Percentiles rank a stretch among this genome's conserved stretches.
Evolutionary conservation across 768 basidiomycete species (phyloP).

Genomic region (Leccinum olivaceopallidum): DNA sequence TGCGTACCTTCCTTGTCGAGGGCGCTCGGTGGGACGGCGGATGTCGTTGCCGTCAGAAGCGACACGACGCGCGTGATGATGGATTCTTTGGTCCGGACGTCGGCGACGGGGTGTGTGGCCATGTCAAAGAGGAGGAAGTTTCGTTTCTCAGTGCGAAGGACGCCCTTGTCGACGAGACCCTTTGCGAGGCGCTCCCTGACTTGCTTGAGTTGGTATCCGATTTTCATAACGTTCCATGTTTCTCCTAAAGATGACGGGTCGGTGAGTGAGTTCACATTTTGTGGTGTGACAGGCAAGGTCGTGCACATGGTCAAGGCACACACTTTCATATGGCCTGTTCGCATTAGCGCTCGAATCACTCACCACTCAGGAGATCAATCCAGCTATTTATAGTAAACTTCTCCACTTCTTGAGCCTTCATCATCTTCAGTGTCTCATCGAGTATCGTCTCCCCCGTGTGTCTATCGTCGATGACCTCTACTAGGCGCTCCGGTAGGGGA

Average conservation of each 20-base stretch:
- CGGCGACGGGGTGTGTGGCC: conserved; percentile 98
- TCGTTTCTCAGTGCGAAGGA: conserved; percentile 97
- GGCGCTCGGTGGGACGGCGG: conserved; percentile 73
- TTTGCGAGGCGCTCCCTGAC: conserved; percentile 98
- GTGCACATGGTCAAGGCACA: not conserved
- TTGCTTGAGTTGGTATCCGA: conserved; percentile 98
- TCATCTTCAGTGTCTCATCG: conserved; percentile 95
- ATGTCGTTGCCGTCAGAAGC: conserved; percentile 81
- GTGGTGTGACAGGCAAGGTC: not conserved
- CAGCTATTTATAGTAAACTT: conserved; percentile 79
- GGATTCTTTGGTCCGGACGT: conserved; percentile 85
- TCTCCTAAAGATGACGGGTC: conserved; percentile 60
- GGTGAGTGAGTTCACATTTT: not conserved
- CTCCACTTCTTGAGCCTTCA: conserved; percentile 68
- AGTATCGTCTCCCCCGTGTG: conserved; percentile 96
- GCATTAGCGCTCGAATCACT: conserved; percentile 1
- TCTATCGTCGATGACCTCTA: conserved; percentile 90
- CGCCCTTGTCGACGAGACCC: conserved; percentile 96
- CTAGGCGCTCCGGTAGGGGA: conserved; percentile 76
- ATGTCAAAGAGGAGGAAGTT: conserved; percentile 99
- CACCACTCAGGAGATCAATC: conserved; percentile 94
- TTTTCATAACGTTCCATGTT: conserved; percentile 99
- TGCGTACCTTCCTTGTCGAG: conserved; percentile 78
- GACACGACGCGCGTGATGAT: conserved; percentile 75
- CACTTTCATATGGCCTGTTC: not conserved